phyloP scores from a whole-genome alignment of 495 filamentous ascomycete species.

The Jackrogersella multiformis region DNA sequence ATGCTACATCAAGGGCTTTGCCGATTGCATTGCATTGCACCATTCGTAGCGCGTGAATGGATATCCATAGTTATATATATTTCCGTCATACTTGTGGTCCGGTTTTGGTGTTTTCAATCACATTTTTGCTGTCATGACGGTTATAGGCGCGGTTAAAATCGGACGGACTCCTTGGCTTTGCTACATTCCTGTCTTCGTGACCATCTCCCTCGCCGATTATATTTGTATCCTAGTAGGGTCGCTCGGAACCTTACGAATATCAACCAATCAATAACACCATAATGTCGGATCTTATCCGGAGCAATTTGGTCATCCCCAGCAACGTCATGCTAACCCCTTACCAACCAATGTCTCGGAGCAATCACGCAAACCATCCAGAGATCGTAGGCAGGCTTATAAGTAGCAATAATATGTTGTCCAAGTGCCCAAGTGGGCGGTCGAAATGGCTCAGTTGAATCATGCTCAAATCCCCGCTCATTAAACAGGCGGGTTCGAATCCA shows the following conservation, averaged over 20 bases:
- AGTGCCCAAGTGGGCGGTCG: too few relatives aligned
- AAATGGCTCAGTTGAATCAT: too few relatives aligned
- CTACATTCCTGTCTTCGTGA: background rate
- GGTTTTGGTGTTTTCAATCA: background rate
- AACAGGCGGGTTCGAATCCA: too few relatives aligned
- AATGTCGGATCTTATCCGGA: too few relatives aligned
- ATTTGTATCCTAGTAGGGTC: background rate
- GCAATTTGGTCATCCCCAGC: too few relatives aligned
- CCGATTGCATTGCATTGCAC: background rate
- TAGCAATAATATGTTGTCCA: too few relatives aligned
- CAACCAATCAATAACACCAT: background rate
- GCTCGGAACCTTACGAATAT: background rate
- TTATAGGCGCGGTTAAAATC: constrained; percentile 30
- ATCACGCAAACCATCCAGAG: too few relatives aligned
- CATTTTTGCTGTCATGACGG: background rate
- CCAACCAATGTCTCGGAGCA: too few relatives aligned
- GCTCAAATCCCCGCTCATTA: too few relatives aligned
- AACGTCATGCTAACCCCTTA: too few relatives aligned
- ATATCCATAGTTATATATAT: constrained; percentile 2
- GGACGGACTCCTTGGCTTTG: background rate
- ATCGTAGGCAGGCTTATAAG: too few relatives aligned
- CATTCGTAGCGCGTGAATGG: too few relatives aligned
- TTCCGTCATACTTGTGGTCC: background rate
- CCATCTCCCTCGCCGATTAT: background rate
- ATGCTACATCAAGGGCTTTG: constrained; percentile 17